Percentiles rank a stretch among this genome's conserved stretches.
Conservation (phyloP, 164 flowering plant species). For the Cinnamomum chago region DNA sequence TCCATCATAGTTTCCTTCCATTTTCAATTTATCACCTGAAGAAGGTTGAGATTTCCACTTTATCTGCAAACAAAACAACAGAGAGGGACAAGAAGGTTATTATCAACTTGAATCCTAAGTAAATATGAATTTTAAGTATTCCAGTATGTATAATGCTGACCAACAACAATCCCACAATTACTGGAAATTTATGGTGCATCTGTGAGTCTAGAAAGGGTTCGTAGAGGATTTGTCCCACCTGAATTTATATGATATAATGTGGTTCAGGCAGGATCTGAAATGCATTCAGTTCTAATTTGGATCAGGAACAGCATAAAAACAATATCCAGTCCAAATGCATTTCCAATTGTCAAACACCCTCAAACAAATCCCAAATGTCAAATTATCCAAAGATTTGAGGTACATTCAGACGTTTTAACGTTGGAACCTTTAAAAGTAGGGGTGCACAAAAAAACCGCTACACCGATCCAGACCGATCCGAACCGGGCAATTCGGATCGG, state of each 20-base stretch:
- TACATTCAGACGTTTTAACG: neutral
- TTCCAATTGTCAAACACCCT: neutral
- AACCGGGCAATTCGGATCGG: no score
- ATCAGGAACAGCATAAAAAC: neutral
- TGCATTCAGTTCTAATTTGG: neutral
- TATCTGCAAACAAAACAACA: slow-evolving; percentile 1
- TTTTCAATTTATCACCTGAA: slow-evolving; percentile 24
- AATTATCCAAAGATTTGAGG: neutral
- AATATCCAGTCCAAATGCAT: neutral
- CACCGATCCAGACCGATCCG: no score
- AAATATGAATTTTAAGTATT: no score
- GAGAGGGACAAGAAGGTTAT: neutral
- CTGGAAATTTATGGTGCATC: neutral
- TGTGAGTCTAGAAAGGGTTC: neutral
- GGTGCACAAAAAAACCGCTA: no score
- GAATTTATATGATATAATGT: neutral
- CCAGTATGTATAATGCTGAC: neutral
- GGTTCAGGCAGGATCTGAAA: neutral
- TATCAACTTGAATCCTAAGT: no score
- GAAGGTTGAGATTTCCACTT: slow-evolving; percentile 3
- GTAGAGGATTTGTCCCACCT: neutral
- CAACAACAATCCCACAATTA: neutral
- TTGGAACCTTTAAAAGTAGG: no score
- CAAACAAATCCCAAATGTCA: neutral
- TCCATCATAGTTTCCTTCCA: slow-evolving; percentile 33